Evolutionary conservation across 139 green algal species (phyloP), one percentile per base, ranked within the genome.

Genomic region (Picochlorum costavermella): DNA sequence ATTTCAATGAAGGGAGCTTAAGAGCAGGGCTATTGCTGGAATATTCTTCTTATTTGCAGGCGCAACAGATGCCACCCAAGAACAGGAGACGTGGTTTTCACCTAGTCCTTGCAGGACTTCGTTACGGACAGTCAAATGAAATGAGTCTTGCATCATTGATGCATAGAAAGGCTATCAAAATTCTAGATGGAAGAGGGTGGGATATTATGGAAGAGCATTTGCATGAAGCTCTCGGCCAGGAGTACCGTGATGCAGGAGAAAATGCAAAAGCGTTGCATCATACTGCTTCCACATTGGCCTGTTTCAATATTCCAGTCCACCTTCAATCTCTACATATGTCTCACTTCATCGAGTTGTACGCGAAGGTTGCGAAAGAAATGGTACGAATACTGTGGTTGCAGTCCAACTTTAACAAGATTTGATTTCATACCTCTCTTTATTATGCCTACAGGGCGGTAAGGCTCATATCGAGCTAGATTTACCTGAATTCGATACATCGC

Each of bases 151-250:
- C 83, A 29, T 61, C 83, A 11, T 78, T 83, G 16, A 81, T 73
- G 4, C 96, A 96, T 81, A 75, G 62, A 71, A 75, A 55, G 33
- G 67, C 13, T 13, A 23, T 89, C 55, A 63, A 60, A 2, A 68
- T 90, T 30, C 96, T 96, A 65, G 6, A 49, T 6, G 79, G 81
- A 14, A 63, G 65, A 50, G 40, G 55, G 2, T 96, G 90, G 90
- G 63, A 50, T 12, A 74, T 83, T 62, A 91, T 96, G 13, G 76
- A 86, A 64, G 90, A 96, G 83, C 90, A 96, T 76, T 72, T 96
- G 26, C 71, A 90, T 50, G 89, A 95, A 40, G 71, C 84, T 25
- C 75, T 96, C 51, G 90, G 88, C 25, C 83, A 79, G 65, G 80
- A 78, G 43, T 67, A 14, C 10, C 46, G 63, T 3, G 82, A 89